These are phyloP conservation scores for Penicillium sp. DNA, from an alignment of 2,329 filamentous ascomycete genomes.

Conservation along the genomic window DNA sequence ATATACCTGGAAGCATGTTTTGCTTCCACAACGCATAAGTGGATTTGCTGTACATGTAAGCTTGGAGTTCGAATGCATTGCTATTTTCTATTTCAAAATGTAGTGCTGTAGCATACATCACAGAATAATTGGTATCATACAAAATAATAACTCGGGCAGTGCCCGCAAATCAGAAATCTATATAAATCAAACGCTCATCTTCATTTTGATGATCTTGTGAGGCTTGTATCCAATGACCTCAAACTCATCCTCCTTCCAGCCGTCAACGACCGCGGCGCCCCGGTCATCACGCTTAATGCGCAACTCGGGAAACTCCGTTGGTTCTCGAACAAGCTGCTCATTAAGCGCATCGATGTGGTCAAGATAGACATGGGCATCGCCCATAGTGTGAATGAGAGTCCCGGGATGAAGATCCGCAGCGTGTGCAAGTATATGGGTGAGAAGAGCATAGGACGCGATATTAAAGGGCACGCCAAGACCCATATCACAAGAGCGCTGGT, in stretches of 20 bases:
- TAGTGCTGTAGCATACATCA: slow-evolving; percentile 2
- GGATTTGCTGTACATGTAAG: background rate
- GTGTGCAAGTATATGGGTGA: slow-evolving; percentile 91
- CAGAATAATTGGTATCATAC: slow-evolving; percentile 19
- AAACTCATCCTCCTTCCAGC: slow-evolving; percentile 83
- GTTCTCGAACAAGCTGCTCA: slow-evolving; percentile 70
- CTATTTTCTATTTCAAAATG: background rate
- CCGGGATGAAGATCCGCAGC: slow-evolving; percentile 77
- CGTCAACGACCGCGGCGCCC: slow-evolving; percentile 80
- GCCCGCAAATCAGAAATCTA: background rate
- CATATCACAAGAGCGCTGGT: slow-evolving; percentile 94
- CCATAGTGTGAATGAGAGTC: slow-evolving; percentile 88
- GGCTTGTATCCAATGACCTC: slow-evolving; percentile 79
- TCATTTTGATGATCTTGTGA: slow-evolving; percentile 89
- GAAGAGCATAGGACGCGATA: slow-evolving; percentile 83
- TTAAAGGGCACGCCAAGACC: slow-evolving; percentile 96
- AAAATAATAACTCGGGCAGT: slow-evolving; percentile 11
- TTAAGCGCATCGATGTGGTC: slow-evolving; percentile 85
- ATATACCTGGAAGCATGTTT: slow-evolving; percentile 9
- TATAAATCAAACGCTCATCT: slow-evolving; percentile 72
- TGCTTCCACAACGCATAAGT: background rate
- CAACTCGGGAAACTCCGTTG: slow-evolving; percentile 69
- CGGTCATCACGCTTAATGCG: slow-evolving; percentile 60
- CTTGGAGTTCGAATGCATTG: background rate
- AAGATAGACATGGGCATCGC: slow-evolving; percentile 90